Conservation (phyloP, 805 yeast genomes). For the Yarrowia sp. region DNA sequence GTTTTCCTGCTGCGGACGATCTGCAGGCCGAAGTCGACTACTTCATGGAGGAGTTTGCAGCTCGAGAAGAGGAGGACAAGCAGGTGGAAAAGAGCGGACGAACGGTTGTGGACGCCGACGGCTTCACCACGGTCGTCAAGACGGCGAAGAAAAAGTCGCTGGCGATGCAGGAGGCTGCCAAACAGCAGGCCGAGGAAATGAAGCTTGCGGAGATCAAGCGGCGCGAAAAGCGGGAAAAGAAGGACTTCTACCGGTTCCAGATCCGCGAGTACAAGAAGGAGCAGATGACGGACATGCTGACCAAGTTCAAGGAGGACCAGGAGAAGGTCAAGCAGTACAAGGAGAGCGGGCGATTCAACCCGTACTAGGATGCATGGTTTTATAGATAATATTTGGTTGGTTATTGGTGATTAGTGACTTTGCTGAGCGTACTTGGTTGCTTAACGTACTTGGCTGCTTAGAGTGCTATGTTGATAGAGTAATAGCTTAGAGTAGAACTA, state of each 20-base stretch:
- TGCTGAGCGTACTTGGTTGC: no score
- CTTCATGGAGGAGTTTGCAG: slow-evolving; percentile 64
- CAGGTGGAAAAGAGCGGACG: slow-evolving; percentile 41
- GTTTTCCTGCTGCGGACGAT: slow-evolving; percentile 45
- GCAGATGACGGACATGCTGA: slow-evolving; percentile 83
- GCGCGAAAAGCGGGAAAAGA: slow-evolving; percentile 63
- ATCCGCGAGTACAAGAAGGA: slow-evolving; percentile 88
- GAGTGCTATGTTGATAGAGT: no score
- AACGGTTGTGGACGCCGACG: slow-evolving; percentile 76
- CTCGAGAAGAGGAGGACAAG: slow-evolving; percentile 54
- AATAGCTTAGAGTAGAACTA: no score
- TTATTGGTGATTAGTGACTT: no score
- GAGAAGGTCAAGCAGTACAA: slow-evolving; percentile 75
- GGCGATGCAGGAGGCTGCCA: slow-evolving; percentile 46
- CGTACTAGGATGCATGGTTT: slow-evolving; percentile 68
- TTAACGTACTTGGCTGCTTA: no score
- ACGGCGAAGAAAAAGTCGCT: slow-evolving; percentile 78
- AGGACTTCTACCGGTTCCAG: slow-evolving; percentile 94
- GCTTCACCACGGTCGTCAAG: slow-evolving; percentile 87
- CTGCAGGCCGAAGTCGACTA: slow-evolving; percentile 57
- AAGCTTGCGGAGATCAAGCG: slow-evolving; percentile 49
- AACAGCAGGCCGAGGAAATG: slow-evolving; percentile 25
- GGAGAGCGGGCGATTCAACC: slow-evolving; percentile 79
- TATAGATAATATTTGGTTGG: no score
- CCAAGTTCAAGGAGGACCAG: slow-evolving; percentile 87